phyloP scores from a whole-genome alignment of 23 red algal genomes.

The Gracilaria domingensis region DNA sequence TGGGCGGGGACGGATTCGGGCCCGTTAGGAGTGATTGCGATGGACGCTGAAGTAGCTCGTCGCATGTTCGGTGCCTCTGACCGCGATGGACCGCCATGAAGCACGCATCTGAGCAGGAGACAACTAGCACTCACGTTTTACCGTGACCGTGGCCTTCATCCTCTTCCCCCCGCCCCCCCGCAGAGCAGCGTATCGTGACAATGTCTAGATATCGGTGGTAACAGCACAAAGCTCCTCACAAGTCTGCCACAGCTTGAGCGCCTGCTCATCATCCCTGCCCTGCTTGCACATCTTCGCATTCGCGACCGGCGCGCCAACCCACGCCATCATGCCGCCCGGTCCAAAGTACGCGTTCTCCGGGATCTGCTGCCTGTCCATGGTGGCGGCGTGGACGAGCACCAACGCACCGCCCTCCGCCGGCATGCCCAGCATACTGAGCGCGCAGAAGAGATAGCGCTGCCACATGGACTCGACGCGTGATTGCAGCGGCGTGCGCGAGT shows the following conservation, averaged over 20 bases:
- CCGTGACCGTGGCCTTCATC: too few species aligned
- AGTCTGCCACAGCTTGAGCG: conserved; percentile 12
- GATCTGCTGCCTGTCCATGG: neutral
- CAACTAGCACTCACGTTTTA: too few species aligned
- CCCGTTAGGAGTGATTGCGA: too few species aligned
- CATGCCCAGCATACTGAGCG: neutral
- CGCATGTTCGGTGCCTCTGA: too few species aligned
- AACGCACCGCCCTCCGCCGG: neutral
- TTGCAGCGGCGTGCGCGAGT: neutral
- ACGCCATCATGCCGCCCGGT: neutral
- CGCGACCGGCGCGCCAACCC: neutral
- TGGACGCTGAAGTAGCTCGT: too few species aligned
- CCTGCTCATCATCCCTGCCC: neutral
- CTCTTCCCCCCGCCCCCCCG: too few species aligned
- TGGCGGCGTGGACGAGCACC: neutral
- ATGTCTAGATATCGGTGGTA: neutral
- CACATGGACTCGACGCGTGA: neutral
- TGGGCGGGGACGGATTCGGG: too few species aligned
- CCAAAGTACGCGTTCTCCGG: neutral
- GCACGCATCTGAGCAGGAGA: too few species aligned
- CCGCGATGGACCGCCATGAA: too few species aligned
- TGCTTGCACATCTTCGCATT: conserved; percentile 7
- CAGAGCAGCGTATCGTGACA: too few species aligned
- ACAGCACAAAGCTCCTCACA: conserved; percentile 10
- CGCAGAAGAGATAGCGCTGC: neutral